Evolutionary conservation across 164 flowering plant genomes (phyloP), one percentile per base, ranked within the genome.

Genomic region (Vitis riparia): DNA sequence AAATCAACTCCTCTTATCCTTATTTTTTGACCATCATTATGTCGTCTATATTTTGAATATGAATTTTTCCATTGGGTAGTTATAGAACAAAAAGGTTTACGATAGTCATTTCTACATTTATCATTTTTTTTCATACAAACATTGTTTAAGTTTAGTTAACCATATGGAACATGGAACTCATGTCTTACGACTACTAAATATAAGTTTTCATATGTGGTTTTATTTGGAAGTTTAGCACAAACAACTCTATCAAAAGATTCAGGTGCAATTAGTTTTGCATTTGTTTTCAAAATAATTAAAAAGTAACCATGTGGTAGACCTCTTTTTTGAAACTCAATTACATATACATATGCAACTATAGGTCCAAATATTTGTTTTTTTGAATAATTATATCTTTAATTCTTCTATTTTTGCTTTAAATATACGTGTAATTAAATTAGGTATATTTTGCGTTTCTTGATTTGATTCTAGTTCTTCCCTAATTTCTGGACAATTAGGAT

Each of bases 151-250:
- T 72, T 51, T 3, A n/a, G 1, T 0, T 0, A 0, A 5, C 75
- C 77, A 73, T 69, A 73, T 10, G 82, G 77, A 0, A 73, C 79
- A 59, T 76, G 79, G 5, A 76, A 44, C 82, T 76, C 69, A 4
- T 60, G 68, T 8, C 66, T 37, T 4, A 6, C 0, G 2, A 79
- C 69, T 1, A 9, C 14, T 61, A 62, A 0, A 67, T 17, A 8
- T 49, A 49, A 3, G 63, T 56, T 2, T 69, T 17, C 1, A 9
- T 17, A 1, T 13, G 3, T 14, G 7, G 7, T 32, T 32, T 32
- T 2, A 5, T 19, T 11, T 9, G 69, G 72, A 2, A 77, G 11
- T 58, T 77, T 69, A 50, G 65, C 80, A 3, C 0, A 50, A 0
- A 73, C 64, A 16, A 60, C 10, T 0, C 3, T 5, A 58, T 77